A percentile compares a stretch with the other conserved stretches of the same genome.
phyloP scores from a whole-genome alignment of 1,139 yeast genomes.

The Sugiyamaella neomexicana region DNA sequence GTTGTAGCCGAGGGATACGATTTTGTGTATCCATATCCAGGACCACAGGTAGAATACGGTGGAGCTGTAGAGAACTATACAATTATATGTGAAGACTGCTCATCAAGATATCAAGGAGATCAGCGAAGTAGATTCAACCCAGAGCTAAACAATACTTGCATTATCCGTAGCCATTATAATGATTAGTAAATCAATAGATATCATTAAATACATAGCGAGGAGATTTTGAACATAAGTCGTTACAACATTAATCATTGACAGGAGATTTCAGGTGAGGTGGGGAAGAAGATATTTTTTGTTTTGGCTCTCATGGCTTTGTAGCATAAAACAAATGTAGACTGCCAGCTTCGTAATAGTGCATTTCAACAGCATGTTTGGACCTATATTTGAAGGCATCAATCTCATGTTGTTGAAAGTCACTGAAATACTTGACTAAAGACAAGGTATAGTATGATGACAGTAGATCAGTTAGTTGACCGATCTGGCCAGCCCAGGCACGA shows the following conservation, averaged over 20 bases:
- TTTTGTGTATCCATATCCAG: conserved; percentile 33
- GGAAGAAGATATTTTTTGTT: neutral
- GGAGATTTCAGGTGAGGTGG: neutral
- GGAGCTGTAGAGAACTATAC: conserved; percentile 30
- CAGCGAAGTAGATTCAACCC: conserved; percentile 8
- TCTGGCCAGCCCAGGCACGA: conserved; percentile 39
- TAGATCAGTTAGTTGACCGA: conserved; percentile 38
- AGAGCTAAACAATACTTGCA: conserved; percentile 18
- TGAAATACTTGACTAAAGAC: conserved; percentile 32
- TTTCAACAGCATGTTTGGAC: conserved; percentile 17
- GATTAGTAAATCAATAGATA: neutral
- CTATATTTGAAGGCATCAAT: conserved; percentile 22
- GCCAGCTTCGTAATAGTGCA: conserved; percentile 25
- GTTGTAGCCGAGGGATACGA: conserved; percentile 32
- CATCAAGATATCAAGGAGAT: conserved; percentile 9
- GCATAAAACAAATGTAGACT: conserved; percentile 30
- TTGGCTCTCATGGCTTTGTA: conserved; percentile 25
- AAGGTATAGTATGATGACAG: conserved; percentile 35
- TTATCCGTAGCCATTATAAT: conserved; percentile 6
- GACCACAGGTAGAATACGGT: conserved; percentile 30
- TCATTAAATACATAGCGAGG: conserved; percentile 8
- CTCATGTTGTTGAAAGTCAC: conserved; percentile 33
- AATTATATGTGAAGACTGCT: conserved; percentile 23
- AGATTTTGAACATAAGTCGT: neutral
- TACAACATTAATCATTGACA: conserved; percentile 3